Percentiles rank a stretch among this genome's conserved stretches.
These are phyloP conservation scores for Aspergillus carlsbadensis DNA, from an alignment of 495 filamentous ascomycete genomes.

Conservation along the genomic window DNA sequence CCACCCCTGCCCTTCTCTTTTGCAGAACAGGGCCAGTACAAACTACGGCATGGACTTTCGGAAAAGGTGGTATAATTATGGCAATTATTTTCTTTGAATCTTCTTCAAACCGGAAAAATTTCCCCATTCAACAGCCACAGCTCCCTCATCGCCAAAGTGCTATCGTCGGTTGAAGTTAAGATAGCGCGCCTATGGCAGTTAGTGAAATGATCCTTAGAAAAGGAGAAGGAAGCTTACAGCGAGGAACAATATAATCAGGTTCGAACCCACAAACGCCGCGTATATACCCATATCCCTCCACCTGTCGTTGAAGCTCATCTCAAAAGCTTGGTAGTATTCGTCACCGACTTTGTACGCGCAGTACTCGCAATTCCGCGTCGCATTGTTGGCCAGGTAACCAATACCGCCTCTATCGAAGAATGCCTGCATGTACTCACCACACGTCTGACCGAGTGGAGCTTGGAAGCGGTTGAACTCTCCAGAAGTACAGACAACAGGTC, in stretches of 20 bases:
- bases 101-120: background rate
- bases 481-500: conserved; percentile 48
- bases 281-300: conserved; percentile 84
- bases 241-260: conserved; percentile 71
- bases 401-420: conserved; percentile 52
- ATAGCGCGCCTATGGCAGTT: conserved; percentile 51
- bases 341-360: conserved; percentile 73
- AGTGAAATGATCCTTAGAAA: conserved; percentile 22
- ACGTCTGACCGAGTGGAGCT: conserved; percentile 50
- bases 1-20: too few relatives aligned
- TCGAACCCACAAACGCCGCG: conserved; percentile 68
- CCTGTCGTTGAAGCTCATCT: conserved; percentile 60
- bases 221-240: conserved; percentile 35
- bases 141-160: conserved; percentile 5
- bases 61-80: too few relatives aligned
- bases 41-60: too few relatives aligned
- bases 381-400: conserved; percentile 53
- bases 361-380: conserved; percentile 39
- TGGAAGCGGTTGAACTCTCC: conserved; percentile 56
- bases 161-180: conserved; percentile 65
- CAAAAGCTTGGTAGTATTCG: conserved; percentile 68
- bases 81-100: background rate
- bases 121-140: too few relatives aligned
- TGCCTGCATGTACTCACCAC: conserved; percentile 50
- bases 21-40: too few relatives aligned